Conservation (phyloP, 345 rosid genomes). For the Gossypium longicalyx region DNA sequence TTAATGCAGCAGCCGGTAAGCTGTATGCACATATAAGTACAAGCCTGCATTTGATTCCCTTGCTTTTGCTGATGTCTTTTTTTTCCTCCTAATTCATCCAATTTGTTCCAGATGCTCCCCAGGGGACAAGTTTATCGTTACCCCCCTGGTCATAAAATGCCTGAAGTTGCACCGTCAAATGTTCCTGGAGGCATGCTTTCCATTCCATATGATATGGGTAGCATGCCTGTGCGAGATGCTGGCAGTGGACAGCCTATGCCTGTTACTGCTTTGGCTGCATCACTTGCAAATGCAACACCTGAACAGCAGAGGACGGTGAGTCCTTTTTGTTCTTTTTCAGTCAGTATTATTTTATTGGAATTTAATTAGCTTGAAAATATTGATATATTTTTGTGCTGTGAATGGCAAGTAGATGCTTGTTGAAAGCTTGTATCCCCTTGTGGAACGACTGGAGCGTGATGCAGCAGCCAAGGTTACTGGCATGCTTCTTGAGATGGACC, state of each 20-base stretch:
- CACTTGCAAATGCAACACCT: constrained; percentile 64
- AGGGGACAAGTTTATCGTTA: constrained; percentile 66
- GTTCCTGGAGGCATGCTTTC: constrained; percentile 55
- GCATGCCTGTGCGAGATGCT: constrained; percentile 50
- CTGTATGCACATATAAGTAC: neutral
- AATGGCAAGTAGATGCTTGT: constrained; percentile 54
- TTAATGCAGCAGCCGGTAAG: constrained; percentile 62
- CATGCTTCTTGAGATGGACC: constrained; percentile 89
- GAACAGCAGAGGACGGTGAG: constrained; percentile 73
- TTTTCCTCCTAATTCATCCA: neutral
- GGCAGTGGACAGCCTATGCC: constrained; percentile 47
- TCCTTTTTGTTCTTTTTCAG: neutral
- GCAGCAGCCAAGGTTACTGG: constrained; percentile 75
- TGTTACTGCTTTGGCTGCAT: constrained; percentile 55
- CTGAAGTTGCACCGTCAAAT: constrained; percentile 47
- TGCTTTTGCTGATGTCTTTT: neutral
- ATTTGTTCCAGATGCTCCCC: constrained; percentile 48
- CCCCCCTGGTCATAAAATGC: constrained; percentile 58
- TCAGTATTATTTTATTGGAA: neutral
- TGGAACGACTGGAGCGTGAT: constrained; percentile 65
- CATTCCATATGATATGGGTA: constrained; percentile 53
- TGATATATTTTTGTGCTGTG: neutral
- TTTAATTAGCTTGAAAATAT: neutral
- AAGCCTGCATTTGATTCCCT: neutral
- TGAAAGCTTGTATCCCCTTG: constrained; percentile 67